Evolutionary conservation across 768 basidiomycete genomes (phyloP).

Genomic region (Cyathus striatus): DNA sequence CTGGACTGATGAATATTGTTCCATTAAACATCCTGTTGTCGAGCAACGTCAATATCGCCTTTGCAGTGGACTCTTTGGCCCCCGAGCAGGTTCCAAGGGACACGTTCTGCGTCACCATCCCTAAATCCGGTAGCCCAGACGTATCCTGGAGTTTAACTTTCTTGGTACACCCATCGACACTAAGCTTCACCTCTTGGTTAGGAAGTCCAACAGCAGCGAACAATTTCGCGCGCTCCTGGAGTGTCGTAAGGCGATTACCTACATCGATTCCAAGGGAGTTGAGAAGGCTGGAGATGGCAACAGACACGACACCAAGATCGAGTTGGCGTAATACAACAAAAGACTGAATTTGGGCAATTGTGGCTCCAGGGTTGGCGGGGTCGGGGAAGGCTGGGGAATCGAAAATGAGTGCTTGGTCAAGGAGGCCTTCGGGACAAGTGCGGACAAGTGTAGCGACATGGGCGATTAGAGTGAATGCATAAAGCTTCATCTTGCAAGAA

Average conservation of each 20-base stretch:
- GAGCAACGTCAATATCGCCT: neutral
- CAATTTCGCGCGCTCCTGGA: slow-evolving; percentile 25
- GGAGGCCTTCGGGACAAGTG: slow-evolving; percentile 9
- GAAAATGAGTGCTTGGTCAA: slow-evolving; percentile 31
- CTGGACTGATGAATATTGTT: slow-evolving; percentile 27
- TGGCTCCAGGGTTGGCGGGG: slow-evolving; percentile 22
- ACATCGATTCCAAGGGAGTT: slow-evolving; percentile 23
- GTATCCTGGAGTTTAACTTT: slow-evolving; percentile 20
- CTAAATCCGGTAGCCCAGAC: slow-evolving; percentile 22
- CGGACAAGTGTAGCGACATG: neutral
- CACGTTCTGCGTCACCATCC: slow-evolving; percentile 25
- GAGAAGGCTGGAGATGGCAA: slow-evolving; percentile 15
- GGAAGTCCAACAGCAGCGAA: slow-evolving; percentile 26
- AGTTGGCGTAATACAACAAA: slow-evolving; percentile 29
- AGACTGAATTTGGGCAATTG: slow-evolving; percentile 25
- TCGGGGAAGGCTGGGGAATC: slow-evolving; percentile 35
- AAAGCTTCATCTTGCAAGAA: no score
- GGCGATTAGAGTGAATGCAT: neutral
- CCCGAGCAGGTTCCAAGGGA: slow-evolving; percentile 24
- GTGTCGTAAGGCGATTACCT: slow-evolving; percentile 16
- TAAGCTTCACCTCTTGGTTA: slow-evolving; percentile 24
- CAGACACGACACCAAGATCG: slow-evolving; percentile 15
- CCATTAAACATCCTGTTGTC: slow-evolving; percentile 18
- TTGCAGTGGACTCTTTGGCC: slow-evolving; percentile 9
- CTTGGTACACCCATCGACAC: slow-evolving; percentile 24